Evolutionary conservation across 495 filamentous ascomycete species (phyloP).

Genomic region (Penicillium cosmopolitanum): DNA sequence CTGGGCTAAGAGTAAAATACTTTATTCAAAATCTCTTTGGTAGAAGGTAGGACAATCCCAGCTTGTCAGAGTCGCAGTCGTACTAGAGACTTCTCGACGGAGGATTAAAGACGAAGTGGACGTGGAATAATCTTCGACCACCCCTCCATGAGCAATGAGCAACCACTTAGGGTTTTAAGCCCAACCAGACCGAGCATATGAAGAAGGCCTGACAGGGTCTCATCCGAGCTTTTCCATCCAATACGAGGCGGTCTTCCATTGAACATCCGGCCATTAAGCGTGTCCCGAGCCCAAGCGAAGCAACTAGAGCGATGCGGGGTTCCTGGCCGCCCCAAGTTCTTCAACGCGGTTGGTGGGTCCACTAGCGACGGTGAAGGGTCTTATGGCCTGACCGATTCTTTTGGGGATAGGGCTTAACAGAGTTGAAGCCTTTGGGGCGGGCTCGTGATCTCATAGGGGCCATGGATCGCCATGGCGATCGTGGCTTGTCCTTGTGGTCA

Average conservation of each 20-base stretch:
- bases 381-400: background rate
- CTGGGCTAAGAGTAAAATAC: background rate
- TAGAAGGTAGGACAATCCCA: background rate
- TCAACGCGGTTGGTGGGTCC: slow-evolving; percentile 2
- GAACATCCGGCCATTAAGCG: slow-evolving; percentile 18
- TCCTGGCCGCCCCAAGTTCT: slow-evolving; percentile 8
- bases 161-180: slow-evolving; percentile 23
- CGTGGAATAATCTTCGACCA: slow-evolving; percentile 5
- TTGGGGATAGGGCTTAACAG: background rate
- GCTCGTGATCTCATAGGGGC: background rate
- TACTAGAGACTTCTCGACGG: slow-evolving; percentile 1
- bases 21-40: background rate
- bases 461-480: slow-evolving; percentile 14
- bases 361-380: slow-evolving; percentile 1
- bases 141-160: slow-evolving; percentile 3
- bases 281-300: slow-evolving; percentile 6
- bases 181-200: slow-evolving; percentile 24
- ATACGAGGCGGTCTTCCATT: slow-evolving; percentile 19
- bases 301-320: slow-evolving; percentile 26
- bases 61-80: background rate
- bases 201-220: slow-evolving; percentile 5
- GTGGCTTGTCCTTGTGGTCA: slow-evolving; percentile 2
- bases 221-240: slow-evolving; percentile 31
- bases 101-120: slow-evolving; percentile 4
- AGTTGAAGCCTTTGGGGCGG: background rate